Conservation (phyloP, 2,329 filamentous ascomycete species). For the Microcera coccophila region DNA sequence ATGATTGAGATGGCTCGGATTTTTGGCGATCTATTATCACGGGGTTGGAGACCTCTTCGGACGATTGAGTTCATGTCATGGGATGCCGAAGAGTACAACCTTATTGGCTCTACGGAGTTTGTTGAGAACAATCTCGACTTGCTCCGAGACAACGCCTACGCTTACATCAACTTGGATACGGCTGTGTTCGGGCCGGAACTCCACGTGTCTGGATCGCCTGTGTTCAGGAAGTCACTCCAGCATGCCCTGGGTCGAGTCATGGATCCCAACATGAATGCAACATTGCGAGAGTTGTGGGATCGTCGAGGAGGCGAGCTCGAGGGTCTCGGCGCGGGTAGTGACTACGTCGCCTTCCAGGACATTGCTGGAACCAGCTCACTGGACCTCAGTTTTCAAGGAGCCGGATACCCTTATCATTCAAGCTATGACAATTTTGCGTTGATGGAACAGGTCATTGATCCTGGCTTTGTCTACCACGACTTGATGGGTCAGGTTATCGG, state of each 20-base stretch:
- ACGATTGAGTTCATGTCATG: conserved; percentile 96
- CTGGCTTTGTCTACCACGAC: conserved; percentile 75
- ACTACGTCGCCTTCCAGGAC: conserved; percentile 87
- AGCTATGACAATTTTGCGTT: conserved; percentile 89
- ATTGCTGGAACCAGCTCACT: conserved; percentile 85
- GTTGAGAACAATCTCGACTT: conserved; percentile 78
- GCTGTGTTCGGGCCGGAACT: conserved; percentile 75
- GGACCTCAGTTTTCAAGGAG: conserved; percentile 73
- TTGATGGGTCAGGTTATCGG: conserved; percentile 75
- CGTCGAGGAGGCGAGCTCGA: conserved; percentile 57
- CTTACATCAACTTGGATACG: conserved; percentile 87
- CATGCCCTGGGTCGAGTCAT: conserved; percentile 70
- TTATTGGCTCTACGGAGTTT: conserved; percentile 90
- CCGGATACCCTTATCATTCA: conserved; percentile 67
- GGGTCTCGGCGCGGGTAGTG: conserved; percentile 69
- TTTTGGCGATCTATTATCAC: conserved; percentile 70
- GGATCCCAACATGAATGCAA: conserved; percentile 68
- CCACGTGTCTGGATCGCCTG: conserved; percentile 72
- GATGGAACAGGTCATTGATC: conserved; percentile 77
- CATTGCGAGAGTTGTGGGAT: conserved; percentile 75
- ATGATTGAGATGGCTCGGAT: conserved; percentile 85
- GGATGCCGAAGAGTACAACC: conserved; percentile 91
- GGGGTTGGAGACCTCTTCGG: conserved; percentile 87
- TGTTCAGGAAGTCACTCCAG: conserved; percentile 68
- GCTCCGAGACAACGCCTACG: conserved; percentile 70